Base-by-base conservation (phyloP, 2,329 filamentous ascomycete species). In the Diaporthe amygdali region DNA sequence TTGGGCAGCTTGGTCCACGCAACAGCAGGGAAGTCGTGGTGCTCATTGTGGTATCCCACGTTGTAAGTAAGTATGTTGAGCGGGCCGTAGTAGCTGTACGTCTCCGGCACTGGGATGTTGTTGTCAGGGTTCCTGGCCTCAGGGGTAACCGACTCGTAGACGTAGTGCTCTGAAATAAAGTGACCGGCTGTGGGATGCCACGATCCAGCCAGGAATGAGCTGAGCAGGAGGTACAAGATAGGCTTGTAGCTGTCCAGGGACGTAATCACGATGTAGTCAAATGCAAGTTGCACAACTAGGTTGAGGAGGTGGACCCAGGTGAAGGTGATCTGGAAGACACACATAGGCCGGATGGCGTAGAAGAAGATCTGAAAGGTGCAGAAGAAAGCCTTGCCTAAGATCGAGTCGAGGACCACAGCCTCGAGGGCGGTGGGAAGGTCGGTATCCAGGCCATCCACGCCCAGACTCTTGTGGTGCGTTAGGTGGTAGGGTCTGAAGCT, bases 321-420 rank as follows among this genome's bases (percentile, higher is more conserved):
- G 81, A 98, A 90, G 46, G 96, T 94, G 6, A 98, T 88, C 77
- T 91, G 90, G 88, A 97, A 97, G 76, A 99, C 89, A 83, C 95
- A 92, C 93, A 98, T 97, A 73, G 96, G 96, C 20, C 96, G 94
- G 64, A 99, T 83, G 77, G 96, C 96, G 85, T 99, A 99, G 89
- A 99, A 99, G 80, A 99, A 89, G 82, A 99, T 98, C 84, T 99
- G 96, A 85, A 98, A 99, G 76, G 96, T 99, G 85, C 93, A 96
- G 89, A 99, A 99, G 87, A 99, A 99, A 75, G 96, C 92, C 84
- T 99, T 99, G 81, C 96, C 96, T 22, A 96, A 90, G 77, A 99
- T 92, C 9, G 95, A 98, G 86, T 99, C 94, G 77, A 99, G 92
- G 81, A 99, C 93, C 79, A 97, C 84, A 74, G 95, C 96, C 85